These are phyloP conservation scores for Graphilbum sp. DNA, from an alignment of 2,329 filamentous ascomycete species.

Conservation along the genomic window DNA sequence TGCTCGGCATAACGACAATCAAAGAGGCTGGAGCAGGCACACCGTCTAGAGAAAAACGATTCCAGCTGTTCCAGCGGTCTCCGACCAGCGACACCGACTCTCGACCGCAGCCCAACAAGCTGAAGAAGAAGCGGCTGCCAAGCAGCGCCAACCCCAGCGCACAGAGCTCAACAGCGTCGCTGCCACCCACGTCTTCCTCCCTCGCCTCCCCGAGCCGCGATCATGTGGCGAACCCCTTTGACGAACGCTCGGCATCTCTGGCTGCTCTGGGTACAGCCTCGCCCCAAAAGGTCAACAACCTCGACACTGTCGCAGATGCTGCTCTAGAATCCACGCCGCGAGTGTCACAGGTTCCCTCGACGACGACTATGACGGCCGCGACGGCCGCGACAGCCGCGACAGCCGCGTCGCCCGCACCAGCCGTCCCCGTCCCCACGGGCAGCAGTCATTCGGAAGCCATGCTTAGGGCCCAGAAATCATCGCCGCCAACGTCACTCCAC, in stretches of 20 bases:
- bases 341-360: conserved; percentile 27
- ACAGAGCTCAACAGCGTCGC: conserved; percentile 73
- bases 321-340: conserved; percentile 28
- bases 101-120: conserved; percentile 63
- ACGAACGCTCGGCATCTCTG: conserved; percentile 1
- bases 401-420: neutral
- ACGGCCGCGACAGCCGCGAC: no score
- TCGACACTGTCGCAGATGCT: no score
- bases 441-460: conserved; percentile 20
- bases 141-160: conserved; percentile 71
- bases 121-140: conserved; percentile 71
- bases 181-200: conserved; percentile 30
- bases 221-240: conserved; percentile 6
- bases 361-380: conserved; percentile 2
- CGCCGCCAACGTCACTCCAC: conserved; percentile 60
- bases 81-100: conserved; percentile 45
- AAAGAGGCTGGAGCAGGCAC: conserved; percentile 20
- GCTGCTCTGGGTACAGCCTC: no score
- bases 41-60: conserved; percentile 47
- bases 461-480: conserved; percentile 46
- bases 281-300: no score
- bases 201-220: conserved; percentile 30
- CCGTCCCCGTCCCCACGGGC: neutral
- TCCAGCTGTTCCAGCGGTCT: conserved; percentile 58
- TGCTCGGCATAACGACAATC: neutral